Base-by-base conservation (phyloP, 805 yeast genomes). In the Limtongozyma cylindracea region DNA sequence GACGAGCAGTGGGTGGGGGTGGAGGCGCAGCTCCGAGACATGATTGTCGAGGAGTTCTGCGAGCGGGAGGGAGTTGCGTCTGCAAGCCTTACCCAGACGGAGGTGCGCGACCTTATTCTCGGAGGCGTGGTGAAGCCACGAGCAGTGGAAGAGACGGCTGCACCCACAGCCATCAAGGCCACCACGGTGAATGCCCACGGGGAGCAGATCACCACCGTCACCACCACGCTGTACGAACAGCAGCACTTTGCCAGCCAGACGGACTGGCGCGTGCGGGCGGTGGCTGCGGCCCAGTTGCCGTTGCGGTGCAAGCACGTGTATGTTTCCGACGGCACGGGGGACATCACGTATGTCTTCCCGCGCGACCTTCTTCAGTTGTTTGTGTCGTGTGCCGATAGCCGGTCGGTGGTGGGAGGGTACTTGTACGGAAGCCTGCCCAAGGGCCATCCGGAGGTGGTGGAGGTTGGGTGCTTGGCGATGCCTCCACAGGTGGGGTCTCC, bases 1-100 rank as follows among this genome's bases (percentile, higher is more conserved):
- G 76, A 71, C 29, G 92, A 78, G 11, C 91, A 78, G 43, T 88
- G 99, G 99, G 61, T 73, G 21, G 68, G 65, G 19, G 76, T 82
- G 15, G 99, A 88, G 42, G 55, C 76, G 3, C 76, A 76, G 41
- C 47, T 88, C 31, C 69, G 94, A 29, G 96, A 88, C 38, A 47
- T 88, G 41, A 78, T 88, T 27, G 66, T 80, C 21, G 70, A 76
- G 21, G n/a, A n/a, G n/a, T n/a, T n/a, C n/a, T n/a, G n/a, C n/a
- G n/a, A n/a, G n/a, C n/a, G n/a, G n/a, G n/a, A n/a, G n/a, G n/a
- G n/a, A n/a, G n/a, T n/a, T n/a, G n/a, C n/a, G n/a, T n/a, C n/a
- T n/a, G n/a, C n/a, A n/a, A 63, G 93, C 0, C 53, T 88, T 29
- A 88, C 98, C 0, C 93, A 82, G 43, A 65, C 78, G 11, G 98